Evolutionary conservation across 768 basidiomycete genomes (phyloP).

Genomic region (Suillus occidentalis): DNA sequence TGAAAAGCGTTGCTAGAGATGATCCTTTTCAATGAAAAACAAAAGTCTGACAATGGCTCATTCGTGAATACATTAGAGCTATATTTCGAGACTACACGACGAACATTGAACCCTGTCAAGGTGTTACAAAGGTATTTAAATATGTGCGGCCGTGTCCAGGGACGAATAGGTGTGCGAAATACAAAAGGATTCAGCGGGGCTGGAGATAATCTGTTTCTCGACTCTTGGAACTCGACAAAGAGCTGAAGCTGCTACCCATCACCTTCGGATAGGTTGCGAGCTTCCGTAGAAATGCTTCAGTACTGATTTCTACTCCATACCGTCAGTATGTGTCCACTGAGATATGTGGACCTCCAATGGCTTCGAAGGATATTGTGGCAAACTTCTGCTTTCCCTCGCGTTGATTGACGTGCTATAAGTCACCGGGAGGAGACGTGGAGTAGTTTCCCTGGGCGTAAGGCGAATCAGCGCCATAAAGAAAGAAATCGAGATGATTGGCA

Average conservation of each 20-base stretch:
- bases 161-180: not conserved
- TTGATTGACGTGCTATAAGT: not conserved
- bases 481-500: conserved; percentile 25
- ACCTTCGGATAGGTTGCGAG: not conserved
- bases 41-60: not conserved
- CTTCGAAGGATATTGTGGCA: not conserved
- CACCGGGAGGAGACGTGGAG: not conserved
- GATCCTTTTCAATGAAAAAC: not conserved
- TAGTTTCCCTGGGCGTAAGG: conserved; percentile 13
- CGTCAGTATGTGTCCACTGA: not conserved
- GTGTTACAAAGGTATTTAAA: not conserved
- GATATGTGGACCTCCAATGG: not conserved
- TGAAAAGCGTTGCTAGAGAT: not conserved
- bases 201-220: not conserved
- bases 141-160: not conserved
- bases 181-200: not conserved
- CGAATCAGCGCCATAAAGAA: conserved; percentile 29
- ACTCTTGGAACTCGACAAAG: not conserved
- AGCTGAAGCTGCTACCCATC: not conserved
- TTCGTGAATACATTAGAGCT: not conserved
- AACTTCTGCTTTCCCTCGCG: not conserved
- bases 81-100: not conserved
- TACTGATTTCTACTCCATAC: not conserved
- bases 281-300: not conserved
- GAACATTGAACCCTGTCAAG: not conserved